Evolutionary conservation across 768 basidiomycete genomes (phyloP).

Genomic region (Mycena leptocephala): DNA sequence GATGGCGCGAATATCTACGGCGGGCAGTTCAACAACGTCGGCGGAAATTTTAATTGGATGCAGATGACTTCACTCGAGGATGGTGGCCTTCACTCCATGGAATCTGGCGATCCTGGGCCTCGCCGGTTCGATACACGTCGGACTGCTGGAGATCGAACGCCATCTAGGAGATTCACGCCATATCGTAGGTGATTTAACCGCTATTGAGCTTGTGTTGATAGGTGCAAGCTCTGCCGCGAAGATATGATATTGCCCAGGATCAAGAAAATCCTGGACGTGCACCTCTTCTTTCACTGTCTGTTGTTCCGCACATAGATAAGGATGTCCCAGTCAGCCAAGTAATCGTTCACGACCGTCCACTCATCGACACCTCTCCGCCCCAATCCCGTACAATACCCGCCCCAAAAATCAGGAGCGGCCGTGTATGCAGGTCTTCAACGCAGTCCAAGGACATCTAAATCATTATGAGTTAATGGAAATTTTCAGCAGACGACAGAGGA

Average conservation of each 20-base stretch:
- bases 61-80: too few species aligned
- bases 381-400: background rate
- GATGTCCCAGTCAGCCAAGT: too few species aligned
- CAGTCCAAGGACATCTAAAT: background rate
- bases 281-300: too few species aligned
- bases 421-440: background rate
- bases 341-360: too few species aligned
- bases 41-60: background rate
- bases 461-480: background rate
- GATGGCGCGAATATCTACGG: background rate
- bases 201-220: background rate
- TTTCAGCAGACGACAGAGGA: background rate
- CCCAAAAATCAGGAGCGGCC: background rate
- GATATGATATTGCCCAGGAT: too few species aligned
- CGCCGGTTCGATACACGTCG: too few species aligned
- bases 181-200: background rate
- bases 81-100: too few species aligned
- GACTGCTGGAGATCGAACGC: background rate
- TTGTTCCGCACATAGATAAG: too few species aligned
- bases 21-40: background rate
- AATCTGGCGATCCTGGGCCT: too few species aligned
- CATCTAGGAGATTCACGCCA: background rate
- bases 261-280: too few species aligned
- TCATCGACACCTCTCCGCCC: background rate
- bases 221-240: too few species aligned